A percentile compares a stretch with the other conserved stretches of the same genome.
Conservation (phyloP, 805 yeast species). For the Candida sanyiensis region DNA sequence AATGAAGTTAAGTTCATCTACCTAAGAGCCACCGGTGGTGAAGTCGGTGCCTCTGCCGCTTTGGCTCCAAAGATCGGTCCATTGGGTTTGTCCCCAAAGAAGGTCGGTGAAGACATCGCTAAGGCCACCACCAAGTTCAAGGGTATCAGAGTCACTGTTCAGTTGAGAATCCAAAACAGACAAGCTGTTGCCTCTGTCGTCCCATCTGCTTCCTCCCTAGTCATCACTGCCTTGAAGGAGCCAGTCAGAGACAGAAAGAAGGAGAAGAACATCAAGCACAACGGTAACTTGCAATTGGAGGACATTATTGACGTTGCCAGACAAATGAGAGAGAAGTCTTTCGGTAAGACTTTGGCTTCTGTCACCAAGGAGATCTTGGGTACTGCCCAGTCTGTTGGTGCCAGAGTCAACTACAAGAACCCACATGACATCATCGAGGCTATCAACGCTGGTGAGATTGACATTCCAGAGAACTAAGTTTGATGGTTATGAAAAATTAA, state of each 20-base stretch:
- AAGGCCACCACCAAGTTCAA: conserved; percentile 99
- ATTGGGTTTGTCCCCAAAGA: conserved; percentile 99
- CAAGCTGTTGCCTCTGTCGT: conserved; percentile 98
- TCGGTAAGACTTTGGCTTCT: conserved; percentile 95
- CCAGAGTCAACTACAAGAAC: conserved; percentile 99
- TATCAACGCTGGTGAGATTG: conserved; percentile 97
- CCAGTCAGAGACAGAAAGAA: conserved; percentile 99
- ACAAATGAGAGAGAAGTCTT: conserved; percentile 94
- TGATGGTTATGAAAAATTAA: conserved; percentile 12
- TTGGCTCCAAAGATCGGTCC: conserved; percentile 99
- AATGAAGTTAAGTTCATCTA: conserved; percentile 96
- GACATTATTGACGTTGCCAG: conserved; percentile 97
- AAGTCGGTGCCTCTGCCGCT: conserved; percentile 99
- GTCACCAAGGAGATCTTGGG: conserved; percentile 98
- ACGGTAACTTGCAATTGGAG: conserved; percentile 96
- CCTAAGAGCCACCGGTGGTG: conserved; percentile 99
- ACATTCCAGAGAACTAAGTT: conserved; percentile 72
- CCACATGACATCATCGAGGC: conserved; percentile 99
- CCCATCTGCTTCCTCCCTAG: conserved; percentile 98
- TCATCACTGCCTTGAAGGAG: conserved; percentile 98
- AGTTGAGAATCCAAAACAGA: conserved; percentile 98
- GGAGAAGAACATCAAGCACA: conserved; percentile 99
- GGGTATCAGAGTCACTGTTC: conserved; percentile 99
- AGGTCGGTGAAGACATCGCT: conserved; percentile 99
- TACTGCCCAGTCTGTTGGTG: conserved; percentile 99